These are phyloP conservation scores for Ophiostoma triangulosporum DNA, from an alignment of 2,329 filamentous ascomycete genomes.

Conservation along the genomic window DNA sequence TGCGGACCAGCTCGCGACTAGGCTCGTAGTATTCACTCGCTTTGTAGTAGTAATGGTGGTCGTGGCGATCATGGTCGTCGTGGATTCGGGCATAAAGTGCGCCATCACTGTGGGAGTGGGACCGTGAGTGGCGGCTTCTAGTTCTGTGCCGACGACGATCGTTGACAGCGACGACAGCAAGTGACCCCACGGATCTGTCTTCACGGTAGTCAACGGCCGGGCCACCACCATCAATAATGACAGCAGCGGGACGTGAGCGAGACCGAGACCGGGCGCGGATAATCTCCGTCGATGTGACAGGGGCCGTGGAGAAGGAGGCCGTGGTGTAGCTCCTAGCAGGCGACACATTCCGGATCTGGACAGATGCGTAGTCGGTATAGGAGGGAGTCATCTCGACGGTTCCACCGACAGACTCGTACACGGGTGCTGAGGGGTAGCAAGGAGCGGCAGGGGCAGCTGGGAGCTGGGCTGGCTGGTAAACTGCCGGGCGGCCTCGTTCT, in stretches of 20 bases:
- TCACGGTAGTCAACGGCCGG: conserved; percentile 19
- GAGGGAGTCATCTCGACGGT: not conserved
- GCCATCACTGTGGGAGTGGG: conserved; percentile 32
- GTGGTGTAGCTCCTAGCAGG: conserved; percentile 23
- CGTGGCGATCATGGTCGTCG: conserved; percentile 54
- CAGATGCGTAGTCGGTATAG: conserved; percentile 24
- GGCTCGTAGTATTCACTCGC: conserved; percentile 54
- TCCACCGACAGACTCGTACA: not conserved
- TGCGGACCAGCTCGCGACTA: conserved; percentile 40
- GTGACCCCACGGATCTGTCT: conserved; percentile 24
- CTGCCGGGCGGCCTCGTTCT: conserved; percentile 28
- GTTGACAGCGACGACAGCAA: conserved; percentile 25
- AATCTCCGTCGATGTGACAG: not conserved
- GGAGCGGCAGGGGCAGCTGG: not conserved
- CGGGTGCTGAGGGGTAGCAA: not conserved
- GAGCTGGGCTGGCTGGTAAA: conserved; percentile 10
- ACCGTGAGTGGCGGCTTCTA: conserved; percentile 16
- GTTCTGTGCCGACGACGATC: not conserved
- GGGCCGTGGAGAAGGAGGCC: conserved; percentile 16
- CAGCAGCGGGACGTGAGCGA: conserved; percentile 21
- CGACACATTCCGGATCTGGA: conserved; percentile 34
- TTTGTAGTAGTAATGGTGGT: conserved; percentile 26
- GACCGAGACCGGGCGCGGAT: conserved; percentile 10
- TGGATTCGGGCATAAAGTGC: conserved; percentile 53
- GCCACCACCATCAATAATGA: conserved; percentile 26